Percentiles rank a stretch among this genome's conserved stretches.
phyloP scores from a whole-genome alignment of 2,329 filamentous ascomycete species.

The Pseudopyricularia javanii region DNA sequence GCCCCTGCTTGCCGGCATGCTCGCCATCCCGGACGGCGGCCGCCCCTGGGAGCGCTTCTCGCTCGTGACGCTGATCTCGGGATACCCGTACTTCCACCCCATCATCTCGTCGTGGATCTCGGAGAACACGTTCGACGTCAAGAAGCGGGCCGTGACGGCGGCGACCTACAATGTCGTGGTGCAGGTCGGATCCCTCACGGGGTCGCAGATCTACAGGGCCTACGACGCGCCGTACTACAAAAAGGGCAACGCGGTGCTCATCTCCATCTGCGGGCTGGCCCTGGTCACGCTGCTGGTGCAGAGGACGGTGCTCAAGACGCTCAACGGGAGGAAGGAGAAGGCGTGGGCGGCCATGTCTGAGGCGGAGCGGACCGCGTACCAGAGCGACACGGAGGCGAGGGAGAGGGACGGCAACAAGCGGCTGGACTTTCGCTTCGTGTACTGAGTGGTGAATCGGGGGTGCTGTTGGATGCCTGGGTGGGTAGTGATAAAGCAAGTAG shows the following conservation, averaged over 20 bases:
- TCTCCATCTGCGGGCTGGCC: constrained; percentile 36
- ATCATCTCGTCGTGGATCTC: constrained; percentile 37
- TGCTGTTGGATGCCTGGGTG: no score
- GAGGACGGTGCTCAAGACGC: constrained; percentile 25
- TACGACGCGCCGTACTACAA: constrained; percentile 44
- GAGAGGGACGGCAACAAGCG: constrained; percentile 36
- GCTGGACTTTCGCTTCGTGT: constrained; percentile 37
- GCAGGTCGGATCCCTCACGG: constrained; percentile 28
- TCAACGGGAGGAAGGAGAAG: constrained; percentile 36
- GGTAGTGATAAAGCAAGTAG: no score
- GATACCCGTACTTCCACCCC: constrained; percentile 43
- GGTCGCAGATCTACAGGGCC: constrained; percentile 34
- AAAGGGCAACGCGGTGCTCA: constrained; percentile 42
- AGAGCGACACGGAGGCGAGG: constrained; percentile 27
- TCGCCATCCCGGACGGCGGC: constrained; percentile 32
- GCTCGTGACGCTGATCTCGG: constrained; percentile 27
- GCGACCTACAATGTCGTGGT: constrained; percentile 35
- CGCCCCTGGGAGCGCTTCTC: constrained; percentile 39
- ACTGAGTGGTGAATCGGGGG: constrained; percentile 9
- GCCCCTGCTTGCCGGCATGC: constrained; percentile 36
- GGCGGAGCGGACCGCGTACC: constrained; percentile 31
- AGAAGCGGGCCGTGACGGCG: constrained; percentile 33
- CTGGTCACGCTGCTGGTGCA: constrained; percentile 36
- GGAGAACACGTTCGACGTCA: constrained; percentile 35
- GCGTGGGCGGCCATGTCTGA: constrained; percentile 31